Evolutionary conservation across 2,329 filamentous ascomycete species (phyloP).

Genomic region (Elsinoe fawcettii): DNA sequence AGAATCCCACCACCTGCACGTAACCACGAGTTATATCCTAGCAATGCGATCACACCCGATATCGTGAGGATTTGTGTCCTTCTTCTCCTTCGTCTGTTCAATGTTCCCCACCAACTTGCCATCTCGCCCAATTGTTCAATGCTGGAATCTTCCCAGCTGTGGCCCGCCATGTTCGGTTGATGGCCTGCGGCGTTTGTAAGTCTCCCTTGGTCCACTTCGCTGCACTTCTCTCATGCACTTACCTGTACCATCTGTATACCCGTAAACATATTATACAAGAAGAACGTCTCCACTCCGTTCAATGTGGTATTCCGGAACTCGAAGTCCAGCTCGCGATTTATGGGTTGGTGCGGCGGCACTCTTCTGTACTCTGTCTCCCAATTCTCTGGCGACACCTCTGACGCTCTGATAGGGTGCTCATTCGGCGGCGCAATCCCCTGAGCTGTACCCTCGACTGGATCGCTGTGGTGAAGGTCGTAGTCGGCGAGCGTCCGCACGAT

Average conservation of each 20-base stretch:
- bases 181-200: conserved; percentile 26
- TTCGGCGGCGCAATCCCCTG: conserved; percentile 27
- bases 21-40: no score
- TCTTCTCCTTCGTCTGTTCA: conserved; percentile 19
- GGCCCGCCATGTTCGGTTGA: conserved; percentile 42
- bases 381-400: conserved; percentile 28
- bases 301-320: conserved; percentile 37
- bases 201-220: neutral
- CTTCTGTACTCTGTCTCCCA: conserved; percentile 44
- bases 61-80: neutral
- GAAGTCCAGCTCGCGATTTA: conserved; percentile 38
- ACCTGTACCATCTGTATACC: conserved; percentile 41
- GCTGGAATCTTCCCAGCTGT: conserved; percentile 43
- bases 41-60: neutral
- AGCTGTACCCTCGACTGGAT: conserved; percentile 20
- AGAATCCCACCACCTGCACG: neutral
- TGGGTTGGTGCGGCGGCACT: conserved; percentile 41
- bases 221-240: conserved; percentile 21
- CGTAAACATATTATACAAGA: conserved; percentile 45
- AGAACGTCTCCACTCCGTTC: conserved; percentile 39
- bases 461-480: conserved; percentile 40
- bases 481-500: conserved; percentile 35
- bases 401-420: conserved; percentile 21
- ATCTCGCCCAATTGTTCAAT: conserved; percentile 40
- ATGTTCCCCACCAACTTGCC: conserved; percentile 49